These are phyloP conservation scores for Tephrocybe sp. DNA, from an alignment of 768 basidiomycete species.

Conservation along the genomic window DNA sequence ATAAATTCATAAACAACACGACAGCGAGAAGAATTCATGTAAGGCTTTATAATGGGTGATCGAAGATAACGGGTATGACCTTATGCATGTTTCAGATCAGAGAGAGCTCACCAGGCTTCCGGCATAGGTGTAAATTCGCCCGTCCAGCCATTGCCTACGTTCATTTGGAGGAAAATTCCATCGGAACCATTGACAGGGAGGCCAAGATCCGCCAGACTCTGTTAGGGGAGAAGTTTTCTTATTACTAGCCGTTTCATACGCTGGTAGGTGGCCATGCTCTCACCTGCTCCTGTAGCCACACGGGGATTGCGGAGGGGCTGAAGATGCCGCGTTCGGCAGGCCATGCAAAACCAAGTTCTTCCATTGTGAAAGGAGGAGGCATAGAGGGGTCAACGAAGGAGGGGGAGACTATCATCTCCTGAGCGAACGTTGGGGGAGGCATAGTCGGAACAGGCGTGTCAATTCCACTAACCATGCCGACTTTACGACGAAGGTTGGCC, in stretches of 20 bases:
- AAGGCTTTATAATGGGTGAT: neutral
- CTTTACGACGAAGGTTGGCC: constrained; percentile 85
- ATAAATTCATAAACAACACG: neutral
- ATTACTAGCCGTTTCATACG: neutral
- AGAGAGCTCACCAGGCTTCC: constrained; percentile 69
- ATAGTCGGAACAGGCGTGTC: constrained; percentile 47
- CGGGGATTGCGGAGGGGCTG: constrained; percentile 79
- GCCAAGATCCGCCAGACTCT: constrained; percentile 89
- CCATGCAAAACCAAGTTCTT: constrained; percentile 82
- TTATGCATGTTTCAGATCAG: neutral
- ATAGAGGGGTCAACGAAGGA: constrained; percentile 53
- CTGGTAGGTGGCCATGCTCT: constrained; percentile 23
- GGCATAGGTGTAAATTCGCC: constrained; percentile 76
- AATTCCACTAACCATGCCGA: constrained; percentile 60
- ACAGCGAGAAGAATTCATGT: neutral
- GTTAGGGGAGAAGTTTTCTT: constrained; percentile 9
- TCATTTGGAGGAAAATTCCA: constrained; percentile 82
- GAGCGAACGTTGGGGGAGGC: constrained; percentile 52
- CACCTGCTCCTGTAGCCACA: constrained; percentile 92
- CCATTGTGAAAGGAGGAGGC: constrained; percentile 74
- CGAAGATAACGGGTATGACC: too few species aligned
- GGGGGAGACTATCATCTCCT: constrained; percentile 62
- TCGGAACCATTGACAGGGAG: constrained; percentile 91
- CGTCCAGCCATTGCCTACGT: constrained; percentile 71
- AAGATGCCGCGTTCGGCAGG: constrained; percentile 65